Conservation (phyloP, 2,329 filamentous ascomycete genomes). For the Ceratocystis colombiana region DNA sequence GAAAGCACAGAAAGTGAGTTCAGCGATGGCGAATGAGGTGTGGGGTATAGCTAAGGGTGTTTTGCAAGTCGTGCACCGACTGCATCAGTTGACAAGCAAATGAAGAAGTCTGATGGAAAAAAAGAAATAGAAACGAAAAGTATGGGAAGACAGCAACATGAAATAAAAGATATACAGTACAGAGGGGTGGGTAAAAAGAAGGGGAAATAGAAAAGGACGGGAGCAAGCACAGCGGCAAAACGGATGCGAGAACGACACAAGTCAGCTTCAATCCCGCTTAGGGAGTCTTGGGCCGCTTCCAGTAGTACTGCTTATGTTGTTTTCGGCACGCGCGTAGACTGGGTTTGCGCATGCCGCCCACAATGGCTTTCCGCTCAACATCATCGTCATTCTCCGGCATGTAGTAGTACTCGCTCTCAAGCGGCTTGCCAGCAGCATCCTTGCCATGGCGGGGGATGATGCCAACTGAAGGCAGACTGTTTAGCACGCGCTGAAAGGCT, state of each 20-base stretch:
- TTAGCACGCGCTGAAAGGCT: conserved; percentile 61
- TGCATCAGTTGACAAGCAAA: background rate
- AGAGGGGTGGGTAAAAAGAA: conserved; percentile 11
- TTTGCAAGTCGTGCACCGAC: background rate
- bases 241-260: background rate
- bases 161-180: conserved; percentile 15
- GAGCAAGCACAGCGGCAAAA: background rate
- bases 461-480: conserved; percentile 67
- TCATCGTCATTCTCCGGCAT: conserved; percentile 78
- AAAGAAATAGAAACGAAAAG: background rate
- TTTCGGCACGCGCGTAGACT: conserved; percentile 84
- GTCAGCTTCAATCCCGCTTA: conserved; percentile 31
- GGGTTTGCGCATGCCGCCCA: conserved; percentile 76
- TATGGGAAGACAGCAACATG: background rate
- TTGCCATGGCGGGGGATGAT: conserved; percentile 86
- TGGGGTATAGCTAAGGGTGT: conserved; percentile 3
- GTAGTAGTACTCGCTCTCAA: conserved; percentile 98
- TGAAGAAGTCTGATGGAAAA: background rate
- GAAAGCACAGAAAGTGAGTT: background rate
- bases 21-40: background rate
- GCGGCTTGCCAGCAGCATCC: conserved; percentile 82
- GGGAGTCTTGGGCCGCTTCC: conserved; percentile 54
- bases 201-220: background rate
- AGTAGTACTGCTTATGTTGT: conserved; percentile 82
- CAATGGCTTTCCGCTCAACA: conserved; percentile 66